Percentiles rank a stretch among this genome's conserved stretches.
phyloP scores from a whole-genome alignment of 2,329 filamentous ascomycete genomes.

The Aspergillus fischeri region DNA sequence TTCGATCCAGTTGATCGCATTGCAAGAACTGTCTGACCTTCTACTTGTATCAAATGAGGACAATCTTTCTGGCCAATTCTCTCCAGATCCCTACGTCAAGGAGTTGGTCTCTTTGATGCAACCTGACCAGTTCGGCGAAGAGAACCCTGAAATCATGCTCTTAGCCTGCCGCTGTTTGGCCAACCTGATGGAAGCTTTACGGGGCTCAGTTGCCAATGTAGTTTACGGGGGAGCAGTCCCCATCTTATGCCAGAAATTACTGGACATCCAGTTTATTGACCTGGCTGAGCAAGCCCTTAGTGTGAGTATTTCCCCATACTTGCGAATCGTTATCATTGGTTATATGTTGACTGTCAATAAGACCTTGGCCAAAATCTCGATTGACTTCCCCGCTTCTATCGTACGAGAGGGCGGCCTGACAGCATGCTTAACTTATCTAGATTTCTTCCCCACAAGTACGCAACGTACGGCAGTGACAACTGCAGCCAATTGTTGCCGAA shows the following conservation, averaged over 20 bases:
- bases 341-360: slow-evolving; percentile 22
- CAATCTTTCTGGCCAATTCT: slow-evolving; percentile 90
- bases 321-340: neutral
- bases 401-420: slow-evolving; percentile 92
- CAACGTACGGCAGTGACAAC: slow-evolving; percentile 96
- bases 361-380: slow-evolving; percentile 94
- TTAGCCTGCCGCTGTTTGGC: slow-evolving; percentile 92
- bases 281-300: slow-evolving; percentile 94
- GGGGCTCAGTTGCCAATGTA: slow-evolving; percentile 87
- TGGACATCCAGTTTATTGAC: slow-evolving; percentile 97
- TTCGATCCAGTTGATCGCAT: slow-evolving; percentile 81
- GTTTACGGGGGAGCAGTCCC: slow-evolving; percentile 97
- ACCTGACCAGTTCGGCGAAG: slow-evolving; percentile 77
- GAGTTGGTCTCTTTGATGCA: slow-evolving; percentile 91
- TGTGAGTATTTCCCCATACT: slow-evolving; percentile 40
- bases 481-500: slow-evolving; percentile 95
- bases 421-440: slow-evolving; percentile 91
- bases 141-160: slow-evolving; percentile 96
- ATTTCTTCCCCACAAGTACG: slow-evolving; percentile 96
- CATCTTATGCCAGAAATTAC: slow-evolving; percentile 86
- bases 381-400: slow-evolving; percentile 91
- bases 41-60: slow-evolving; percentile 94
- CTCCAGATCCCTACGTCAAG: slow-evolving; percentile 90
- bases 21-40: slow-evolving; percentile 91
- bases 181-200: slow-evolving; percentile 95